Evolutionary conservation across 2,329 filamentous ascomycete genomes (phyloP), one percentile per base, ranked within the genome.

Genomic region (Grosmannia penicillata): DNA sequence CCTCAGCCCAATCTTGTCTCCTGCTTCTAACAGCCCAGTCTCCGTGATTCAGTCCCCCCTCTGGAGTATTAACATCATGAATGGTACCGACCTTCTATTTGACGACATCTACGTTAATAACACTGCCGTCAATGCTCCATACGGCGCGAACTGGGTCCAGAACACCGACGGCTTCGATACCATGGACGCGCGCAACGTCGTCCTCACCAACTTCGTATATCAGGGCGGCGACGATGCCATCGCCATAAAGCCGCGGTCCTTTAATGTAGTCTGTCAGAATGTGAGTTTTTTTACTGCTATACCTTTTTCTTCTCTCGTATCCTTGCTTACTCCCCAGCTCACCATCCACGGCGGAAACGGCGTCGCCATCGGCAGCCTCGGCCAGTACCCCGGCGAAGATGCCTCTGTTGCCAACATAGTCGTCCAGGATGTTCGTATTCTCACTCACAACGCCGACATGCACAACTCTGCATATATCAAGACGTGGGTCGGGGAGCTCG

Each of bases 91-190:
- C 36, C 64, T 72, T 51, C 53, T 51, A 36, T 65, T 72, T 42
- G 56, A 66, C 38, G 63, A 71, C 43, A 65, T 72, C 30, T 55
- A 60, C 26, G 53, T 53, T 44, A 72, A 72, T 49, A 63, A 63
- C 3, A 72, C 68, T 1, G 60, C 64, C 0, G 53, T 63, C 2
- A 51, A 63, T 36, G 68, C 65, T 4, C 67, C 67, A 0, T 62
- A 56, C n/a, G 67, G 67, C 2, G 49, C 47, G 6, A 72, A 71
- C 40, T 72, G 67, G 68, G 67, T 71, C 2, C 67, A 71, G 48
- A 72, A 72, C 45, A 72, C 68, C 0, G 68, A 72, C 48, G 69
- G 68, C 3, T 71, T 72, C 43, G 60, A 73, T 45, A 72, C 69
- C 0, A 71, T 72, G 67, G 68, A 73, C 44, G 59, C 58, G 1